Base-by-base conservation (phyloP, 176 grass and related monocot species). In the Rhynchospora tenuis region DNA sequence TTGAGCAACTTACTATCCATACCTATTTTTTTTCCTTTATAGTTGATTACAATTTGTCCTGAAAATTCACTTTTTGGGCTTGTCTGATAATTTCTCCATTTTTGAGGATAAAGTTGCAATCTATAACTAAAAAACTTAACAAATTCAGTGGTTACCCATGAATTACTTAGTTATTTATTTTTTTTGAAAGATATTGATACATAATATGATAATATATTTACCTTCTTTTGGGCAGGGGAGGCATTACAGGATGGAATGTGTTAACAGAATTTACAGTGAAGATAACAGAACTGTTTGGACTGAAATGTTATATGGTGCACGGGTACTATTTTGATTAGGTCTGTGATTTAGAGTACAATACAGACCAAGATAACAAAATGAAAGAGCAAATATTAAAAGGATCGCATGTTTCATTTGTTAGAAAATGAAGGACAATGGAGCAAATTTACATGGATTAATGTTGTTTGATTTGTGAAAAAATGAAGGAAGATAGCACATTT, bases 241-340 rank as follows among this genome's bases (percentile, higher is more conserved):
- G n/a, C n/a, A n/a, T n/a, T n/a, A n/a, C n/a, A n/a, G n/a, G n/a
- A n/a, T n/a, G n/a, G n/a, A n/a, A n/a, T n/a, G n/a, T n/a, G n/a
- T n/a, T n/a, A n/a, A n/a, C n/a, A n/a, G n/a, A n/a, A n/a, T n/a
- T n/a, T n/a, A n/a, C n/a, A n/a, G n/a, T n/a, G n/a, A n/a, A n/a
- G n/a, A n/a, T n/a, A n/a, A n/a, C n/a, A n/a, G 13, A 90, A 98
- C 95, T 82, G 33, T 93, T 45, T 98, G 95, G 95, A 89, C 86
- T 15, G 56, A 83, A 9, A 87, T 93, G 82, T 88, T 98, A 64
- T 98, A 98, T 89, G 95, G 95, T 44, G 86, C 92, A 81, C 95
- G 95, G 95, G 95, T 98, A 85, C 70, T 93, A 74, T 56, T 23
- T 78, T 83, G 19, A 24, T 88, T 20, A 72, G 9, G 8, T 59